These are phyloP conservation scores for Sanghuangporus baumii DNA, from an alignment of 1,284 basidiomycete genomes.

Conservation along the genomic window DNA sequence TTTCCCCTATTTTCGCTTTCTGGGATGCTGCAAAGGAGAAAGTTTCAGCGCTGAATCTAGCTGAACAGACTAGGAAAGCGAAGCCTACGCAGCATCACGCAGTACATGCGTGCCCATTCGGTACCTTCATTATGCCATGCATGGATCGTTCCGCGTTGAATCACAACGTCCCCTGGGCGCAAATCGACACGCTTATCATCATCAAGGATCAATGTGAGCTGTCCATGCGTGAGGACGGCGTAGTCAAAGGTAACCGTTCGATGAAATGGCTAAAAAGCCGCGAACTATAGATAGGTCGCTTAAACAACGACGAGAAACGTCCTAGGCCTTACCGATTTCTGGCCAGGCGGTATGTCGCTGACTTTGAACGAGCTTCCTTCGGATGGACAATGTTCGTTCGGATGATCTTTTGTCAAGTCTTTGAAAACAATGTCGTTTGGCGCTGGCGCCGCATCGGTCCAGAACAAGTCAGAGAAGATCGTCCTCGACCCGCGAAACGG, in stretches of 20 bases:
- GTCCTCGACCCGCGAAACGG: not conserved
- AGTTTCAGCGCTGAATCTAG: not conserved
- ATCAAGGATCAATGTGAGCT: conserved; percentile 13
- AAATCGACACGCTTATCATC: conserved; percentile 9
- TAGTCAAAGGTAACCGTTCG: conserved; percentile 17
- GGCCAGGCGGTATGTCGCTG: conserved; percentile 8
- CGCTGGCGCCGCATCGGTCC: conserved; percentile 6
- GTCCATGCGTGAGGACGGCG: conserved; percentile 14
- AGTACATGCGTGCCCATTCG: conserved; percentile 17
- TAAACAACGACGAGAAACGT: not conserved
- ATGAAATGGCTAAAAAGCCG: conserved; percentile 12
- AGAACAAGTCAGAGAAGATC: conserved; percentile 8
- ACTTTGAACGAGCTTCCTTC: conserved; percentile 8
- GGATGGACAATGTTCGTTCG: not conserved
- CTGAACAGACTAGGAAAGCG: conserved; percentile 10
- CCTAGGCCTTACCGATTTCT: not conserved
- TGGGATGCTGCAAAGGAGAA: conserved; percentile 7
- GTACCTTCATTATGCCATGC: conserved; percentile 14
- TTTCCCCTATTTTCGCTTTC: conserved; percentile 16
- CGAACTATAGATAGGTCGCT: not conserved
- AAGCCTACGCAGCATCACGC: conserved; percentile 13
- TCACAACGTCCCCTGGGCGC: conserved; percentile 13
- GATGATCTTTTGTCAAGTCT: not conserved
- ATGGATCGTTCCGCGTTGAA: conserved; percentile 18
- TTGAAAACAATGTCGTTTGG: not conserved